A percentile compares a stretch with the other conserved stretches of the same genome.
Evolutionary conservation across 352 stramenopile genomes (phyloP).

Genomic region (Phytophthora fragariaefolia): DNA sequence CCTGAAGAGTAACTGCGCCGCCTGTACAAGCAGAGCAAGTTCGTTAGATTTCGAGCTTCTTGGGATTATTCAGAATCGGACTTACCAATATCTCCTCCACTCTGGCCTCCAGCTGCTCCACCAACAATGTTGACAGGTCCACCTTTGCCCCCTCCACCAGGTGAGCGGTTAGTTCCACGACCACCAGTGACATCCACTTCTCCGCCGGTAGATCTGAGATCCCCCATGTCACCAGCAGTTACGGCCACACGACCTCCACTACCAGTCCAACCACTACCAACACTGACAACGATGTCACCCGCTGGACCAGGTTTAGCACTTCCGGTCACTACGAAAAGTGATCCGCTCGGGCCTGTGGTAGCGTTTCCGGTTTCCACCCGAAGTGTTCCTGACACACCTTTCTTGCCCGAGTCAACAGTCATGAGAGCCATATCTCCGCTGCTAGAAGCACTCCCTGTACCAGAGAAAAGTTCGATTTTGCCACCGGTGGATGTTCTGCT

Average conservation of each 20-base stretch:
- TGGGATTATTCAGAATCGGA: background rate
- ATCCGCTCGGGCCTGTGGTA: conserved; percentile 73
- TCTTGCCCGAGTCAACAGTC: conserved; percentile 73
- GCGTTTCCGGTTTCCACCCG: conserved; percentile 76
- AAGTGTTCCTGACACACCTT: conserved; percentile 84
- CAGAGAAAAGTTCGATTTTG: conserved; percentile 68
- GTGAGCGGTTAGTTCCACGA: conserved; percentile 48
- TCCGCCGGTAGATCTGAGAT: conserved; percentile 53
- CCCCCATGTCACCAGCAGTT: conserved; percentile 60
- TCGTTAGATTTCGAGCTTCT: too few species aligned
- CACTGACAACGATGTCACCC: conserved; percentile 75
- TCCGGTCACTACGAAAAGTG: conserved; percentile 78
- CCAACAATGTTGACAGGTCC: conserved; percentile 62
- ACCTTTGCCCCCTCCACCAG: conserved; percentile 60
- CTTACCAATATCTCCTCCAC: conserved; percentile 54
- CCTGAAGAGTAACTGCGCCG: conserved; percentile 53
- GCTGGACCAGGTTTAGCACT: conserved; percentile 70
- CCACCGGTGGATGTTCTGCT: conserved; percentile 61
- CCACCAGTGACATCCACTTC: conserved; percentile 59
- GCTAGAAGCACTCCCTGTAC: conserved; percentile 48
- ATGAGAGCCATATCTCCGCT: conserved; percentile 72
- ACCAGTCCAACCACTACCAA: conserved; percentile 84
- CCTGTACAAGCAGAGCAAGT: conserved; percentile 21
- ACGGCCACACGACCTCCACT: conserved; percentile 87
- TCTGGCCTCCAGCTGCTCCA: conserved; percentile 56